Percentiles rank a stretch among this genome's conserved stretches.
Evolutionary conservation across 441 rosid species (phyloP).

Genomic region (Euphorbia corollata): DNA sequence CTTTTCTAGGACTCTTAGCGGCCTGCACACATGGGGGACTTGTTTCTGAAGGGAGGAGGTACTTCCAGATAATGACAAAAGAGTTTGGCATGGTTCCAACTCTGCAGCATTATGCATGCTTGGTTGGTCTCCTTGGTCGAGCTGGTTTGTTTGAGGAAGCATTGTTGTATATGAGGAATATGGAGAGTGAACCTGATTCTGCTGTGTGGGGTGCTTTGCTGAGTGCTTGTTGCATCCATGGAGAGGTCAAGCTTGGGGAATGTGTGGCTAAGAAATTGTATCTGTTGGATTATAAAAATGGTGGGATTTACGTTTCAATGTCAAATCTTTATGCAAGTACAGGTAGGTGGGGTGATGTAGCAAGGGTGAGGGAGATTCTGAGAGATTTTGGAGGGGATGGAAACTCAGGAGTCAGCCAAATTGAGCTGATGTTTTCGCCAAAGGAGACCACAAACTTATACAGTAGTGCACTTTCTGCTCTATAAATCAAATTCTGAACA

Average conservation of each 20-base stretch:
- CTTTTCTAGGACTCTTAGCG: constrained; percentile 64
- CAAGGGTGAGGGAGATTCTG: constrained; percentile 66
- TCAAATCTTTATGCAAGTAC: constrained; percentile 71
- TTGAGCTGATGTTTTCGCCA: constrained; percentile 23
- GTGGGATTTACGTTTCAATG: constrained; percentile 81
- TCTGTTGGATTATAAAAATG: constrained; percentile 50
- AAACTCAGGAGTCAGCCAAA: constrained; percentile 54
- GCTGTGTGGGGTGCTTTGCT: constrained; percentile 81
- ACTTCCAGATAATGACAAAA: constrained; percentile 47
- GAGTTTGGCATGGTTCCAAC: constrained; percentile 47
- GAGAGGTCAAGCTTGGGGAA: constrained; percentile 63
- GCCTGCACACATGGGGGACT: constrained; percentile 67
- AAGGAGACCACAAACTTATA: neutral
- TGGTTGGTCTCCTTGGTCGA: constrained; percentile 62
- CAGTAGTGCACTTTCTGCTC: neutral
- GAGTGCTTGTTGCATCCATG: constrained; percentile 53
- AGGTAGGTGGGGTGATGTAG: constrained; percentile 67
- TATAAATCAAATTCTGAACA: too few relatives aligned
- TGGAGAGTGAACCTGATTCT: constrained; percentile 54
- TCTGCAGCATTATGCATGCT: constrained; percentile 64
- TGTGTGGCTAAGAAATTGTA: constrained; percentile 63
- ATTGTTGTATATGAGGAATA: constrained; percentile 36
- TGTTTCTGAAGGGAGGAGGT: constrained; percentile 51
- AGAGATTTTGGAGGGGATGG: constrained; percentile 65
- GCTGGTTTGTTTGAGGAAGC: constrained; percentile 61